phyloP scores from a whole-genome alignment of 345 rosid genomes.

The Eucalyptus cloeziana region DNA sequence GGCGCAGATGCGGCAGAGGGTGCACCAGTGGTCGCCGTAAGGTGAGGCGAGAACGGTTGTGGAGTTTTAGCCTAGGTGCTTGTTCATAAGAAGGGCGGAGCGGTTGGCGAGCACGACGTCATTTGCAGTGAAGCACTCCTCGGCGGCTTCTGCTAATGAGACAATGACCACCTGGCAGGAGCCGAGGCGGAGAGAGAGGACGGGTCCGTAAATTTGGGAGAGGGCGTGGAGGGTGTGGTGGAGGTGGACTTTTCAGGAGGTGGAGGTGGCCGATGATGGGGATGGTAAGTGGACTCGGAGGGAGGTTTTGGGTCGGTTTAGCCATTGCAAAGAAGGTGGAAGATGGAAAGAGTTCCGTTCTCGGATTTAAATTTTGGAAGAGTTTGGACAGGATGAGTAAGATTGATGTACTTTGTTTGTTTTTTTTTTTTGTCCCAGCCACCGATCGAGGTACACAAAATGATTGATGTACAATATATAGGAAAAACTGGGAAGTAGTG shows the following conservation, averaged over 20 bases:
- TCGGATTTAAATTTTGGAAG: background rate
- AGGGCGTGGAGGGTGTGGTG: background rate
- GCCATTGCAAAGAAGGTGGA: background rate
- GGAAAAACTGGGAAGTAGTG: no score
- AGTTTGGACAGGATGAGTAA: background rate
- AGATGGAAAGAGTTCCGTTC: background rate
- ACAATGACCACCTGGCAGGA: background rate
- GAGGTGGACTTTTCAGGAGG: no score
- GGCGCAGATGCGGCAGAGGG: constrained; percentile 23
- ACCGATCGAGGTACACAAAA: no score
- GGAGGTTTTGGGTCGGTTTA: background rate
- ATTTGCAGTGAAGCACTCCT: constrained; percentile 10
- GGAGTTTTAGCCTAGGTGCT: constrained; percentile 9
- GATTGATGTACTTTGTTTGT: background rate
- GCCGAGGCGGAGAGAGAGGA: constrained; percentile 14
- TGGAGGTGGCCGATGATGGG: constrained; percentile 7
- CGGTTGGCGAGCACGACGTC: constrained; percentile 18
- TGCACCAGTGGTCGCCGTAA: constrained; percentile 45
- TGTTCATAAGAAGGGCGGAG: background rate
- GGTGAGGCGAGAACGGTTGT: constrained; percentile 11
- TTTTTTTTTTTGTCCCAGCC: no score
- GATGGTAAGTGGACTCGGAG: background rate
- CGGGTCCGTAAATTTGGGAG: background rate
- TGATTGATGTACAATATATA: no score
- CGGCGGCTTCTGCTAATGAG: background rate